Percentiles rank a stretch among this genome's conserved stretches.
phyloP scores from a whole-genome alignment of 371 early-diverging fungal species.

The Nosema muscidifuracis region DNA sequence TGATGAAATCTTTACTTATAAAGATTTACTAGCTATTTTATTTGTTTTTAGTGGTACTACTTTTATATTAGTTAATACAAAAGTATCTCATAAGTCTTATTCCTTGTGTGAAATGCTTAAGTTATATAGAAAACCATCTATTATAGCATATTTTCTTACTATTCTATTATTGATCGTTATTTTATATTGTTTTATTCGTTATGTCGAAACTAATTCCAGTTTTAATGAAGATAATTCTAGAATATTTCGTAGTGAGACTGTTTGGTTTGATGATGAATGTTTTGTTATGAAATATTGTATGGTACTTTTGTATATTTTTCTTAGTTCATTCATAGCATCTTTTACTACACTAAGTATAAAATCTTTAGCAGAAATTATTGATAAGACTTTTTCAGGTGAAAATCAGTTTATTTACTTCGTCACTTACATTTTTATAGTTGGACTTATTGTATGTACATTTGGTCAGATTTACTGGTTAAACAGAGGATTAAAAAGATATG shows the following conservation, averaged over 20 bases:
- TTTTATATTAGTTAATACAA: slow-evolving; percentile 70
- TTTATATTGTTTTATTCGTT: slow-evolving; percentile 65
- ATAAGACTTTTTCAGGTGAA: slow-evolving; percentile 66
- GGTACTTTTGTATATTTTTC: slow-evolving; percentile 60
- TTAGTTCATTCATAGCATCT: slow-evolving; percentile 70
- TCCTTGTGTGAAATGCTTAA: slow-evolving; percentile 70
- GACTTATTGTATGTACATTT: slow-evolving; percentile 70
- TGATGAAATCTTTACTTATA: slow-evolving; percentile 68
- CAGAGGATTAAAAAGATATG: slow-evolving; percentile 72
- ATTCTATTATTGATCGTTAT: slow-evolving; percentile 65
- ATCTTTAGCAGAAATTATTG: slow-evolving; percentile 70
- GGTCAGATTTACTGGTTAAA: slow-evolving; percentile 74
- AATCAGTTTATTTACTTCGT: slow-evolving; percentile 69
- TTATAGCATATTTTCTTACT: slow-evolving; percentile 68
- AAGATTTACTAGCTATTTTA: slow-evolving; percentile 69
- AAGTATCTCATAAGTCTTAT: slow-evolving; percentile 65
- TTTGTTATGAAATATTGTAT: slow-evolving; percentile 58
- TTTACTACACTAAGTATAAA: slow-evolving; percentile 76
- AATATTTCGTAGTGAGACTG: slow-evolving; percentile 40
- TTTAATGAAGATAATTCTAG: slow-evolving; percentile 52
- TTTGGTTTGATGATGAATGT: slow-evolving; percentile 58
- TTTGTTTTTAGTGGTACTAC: slow-evolving; percentile 72
- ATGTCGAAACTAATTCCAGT: slow-evolving; percentile 69
- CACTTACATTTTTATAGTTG: slow-evolving; percentile 68
- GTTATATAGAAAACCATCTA: slow-evolving; percentile 67